Evolutionary conservation across 257 asterid species (phyloP).

Genomic region (Parsonsia alboflavescens): DNA sequence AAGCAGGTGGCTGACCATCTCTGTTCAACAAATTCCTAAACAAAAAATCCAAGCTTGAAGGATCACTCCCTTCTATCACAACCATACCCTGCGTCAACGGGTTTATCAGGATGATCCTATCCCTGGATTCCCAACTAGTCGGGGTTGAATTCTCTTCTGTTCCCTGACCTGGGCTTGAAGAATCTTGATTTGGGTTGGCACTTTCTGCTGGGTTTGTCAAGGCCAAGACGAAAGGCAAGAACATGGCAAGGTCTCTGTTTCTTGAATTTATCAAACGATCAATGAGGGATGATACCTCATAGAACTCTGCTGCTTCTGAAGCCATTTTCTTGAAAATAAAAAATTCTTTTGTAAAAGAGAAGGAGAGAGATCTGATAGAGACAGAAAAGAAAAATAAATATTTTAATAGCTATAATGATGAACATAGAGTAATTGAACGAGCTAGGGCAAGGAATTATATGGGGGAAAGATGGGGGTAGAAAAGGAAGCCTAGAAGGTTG

Average conservation of each 20-base stretch:
- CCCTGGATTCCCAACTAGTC: constrained; percentile 8
- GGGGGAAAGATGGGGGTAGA: constrained; percentile 7
- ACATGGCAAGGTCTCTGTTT: constrained; percentile 39
- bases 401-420: neutral
- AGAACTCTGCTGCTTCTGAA: constrained; percentile 30
- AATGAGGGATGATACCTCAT: constrained; percentile 24
- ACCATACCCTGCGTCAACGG: constrained; percentile 58
- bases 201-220: constrained; percentile 19
- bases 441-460: constrained; percentile 13
- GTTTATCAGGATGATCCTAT: constrained; percentile 48
- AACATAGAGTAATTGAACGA: neutral
- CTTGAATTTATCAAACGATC: constrained; percentile 35
- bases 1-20: constrained; percentile 63
- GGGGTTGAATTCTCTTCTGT: constrained; percentile 13
- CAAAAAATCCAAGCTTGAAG: constrained; percentile 28
- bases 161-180: constrained; percentile 24
- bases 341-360: too few species aligned
- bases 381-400: neutral
- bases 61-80: constrained; percentile 33
- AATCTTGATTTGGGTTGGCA: constrained; percentile 22
- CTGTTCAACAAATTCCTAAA: constrained; percentile 35
- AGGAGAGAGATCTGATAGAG: neutral
- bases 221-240: constrained; percentile 42
- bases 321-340: constrained; percentile 30
- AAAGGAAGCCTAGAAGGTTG: constrained; percentile 14